Base-by-base conservation (phyloP, 2,329 filamentous ascomycete genomes). In the Madurella mycetomatis region DNA sequence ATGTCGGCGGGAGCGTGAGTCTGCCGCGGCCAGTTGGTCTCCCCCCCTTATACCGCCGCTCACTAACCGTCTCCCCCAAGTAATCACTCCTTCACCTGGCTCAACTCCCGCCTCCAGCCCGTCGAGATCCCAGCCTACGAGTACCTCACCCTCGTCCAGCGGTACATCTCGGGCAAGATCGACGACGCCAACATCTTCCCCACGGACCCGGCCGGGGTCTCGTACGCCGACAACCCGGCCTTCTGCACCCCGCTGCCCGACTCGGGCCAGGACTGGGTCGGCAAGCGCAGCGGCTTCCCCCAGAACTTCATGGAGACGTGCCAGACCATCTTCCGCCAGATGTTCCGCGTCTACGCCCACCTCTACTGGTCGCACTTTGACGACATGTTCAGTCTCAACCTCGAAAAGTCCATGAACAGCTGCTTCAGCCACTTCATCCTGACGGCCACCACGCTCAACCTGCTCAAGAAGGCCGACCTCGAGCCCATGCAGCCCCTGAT, bases 301-400 rank as follows among this genome's bases (percentile, higher is more conserved):
- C 84, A 88, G 60, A 88, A 90, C 62, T 97, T 96, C 71, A 80
- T 92, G 64, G 84, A 87, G 58, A 91, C 96, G 63, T 94, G 92
- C 77, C 91, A 95, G 76, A 87, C 87, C 61, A 94, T 96, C 66
- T 92, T 96, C 76, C 88, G 92, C 65, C 94, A 96, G 74, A 97
- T 99, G 87, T 97, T 99, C 79, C 88, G 94, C 56, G 92, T 96
- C 64, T 99, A 99, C 68, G 87, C 94, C 46, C 94, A 99, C 72
- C 84, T 99, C 57, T 99, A 99, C 78, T 96, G 95, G 82, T 90
- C 92, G 54, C 94, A 99, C 72, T 99, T 90, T 72, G 76, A 85
- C 57, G 87, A 90, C 62, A 90, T 91, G 72, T 92, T 90, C 73
- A 86, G 92, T 70, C 79, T 92, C 61, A 90, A 88, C 73, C 76